A percentile compares a stretch with the other conserved stretches of the same genome.
These are phyloP conservation scores for Raddia distichophylla DNA, from an alignment of 176 grass and related monocot genomes.

Conservation along the genomic window DNA sequence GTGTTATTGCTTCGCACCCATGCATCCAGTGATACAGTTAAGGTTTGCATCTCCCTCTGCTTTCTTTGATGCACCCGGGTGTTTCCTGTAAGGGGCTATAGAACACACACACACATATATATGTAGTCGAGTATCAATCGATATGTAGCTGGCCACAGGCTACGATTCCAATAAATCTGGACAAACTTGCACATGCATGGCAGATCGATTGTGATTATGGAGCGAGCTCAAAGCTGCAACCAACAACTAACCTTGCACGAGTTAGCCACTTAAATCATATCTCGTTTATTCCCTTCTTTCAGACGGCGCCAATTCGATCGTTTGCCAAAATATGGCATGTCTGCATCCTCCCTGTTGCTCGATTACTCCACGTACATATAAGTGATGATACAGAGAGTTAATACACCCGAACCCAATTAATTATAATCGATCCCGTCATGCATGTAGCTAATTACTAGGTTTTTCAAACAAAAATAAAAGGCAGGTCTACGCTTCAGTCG, in stretches of 20 bases:
- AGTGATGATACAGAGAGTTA: no score
- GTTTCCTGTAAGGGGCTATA: slow-evolving; percentile 6
- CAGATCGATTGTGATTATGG: neutral
- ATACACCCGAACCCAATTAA: no score
- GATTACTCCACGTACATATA: no score
- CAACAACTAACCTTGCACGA: neutral
- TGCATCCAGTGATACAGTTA: slow-evolving; percentile 12
- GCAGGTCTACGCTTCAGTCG: no score
- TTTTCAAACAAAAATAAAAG: no score
- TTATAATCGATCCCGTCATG: no score
- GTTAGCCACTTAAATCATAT: neutral
- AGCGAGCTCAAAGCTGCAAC: neutral
- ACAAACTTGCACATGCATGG: neutral
- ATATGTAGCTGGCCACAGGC: neutral
- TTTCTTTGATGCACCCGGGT: slow-evolving; percentile 25
- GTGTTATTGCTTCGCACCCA: slow-evolving; percentile 40
- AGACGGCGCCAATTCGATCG: no score
- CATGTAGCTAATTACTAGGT: no score
- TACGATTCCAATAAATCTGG: neutral
- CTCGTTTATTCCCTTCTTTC: no score
- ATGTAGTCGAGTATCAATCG: neutral
- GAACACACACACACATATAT: neutral
- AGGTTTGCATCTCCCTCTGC: slow-evolving; percentile 26
- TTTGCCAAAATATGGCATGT: no score
- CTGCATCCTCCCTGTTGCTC: no score